Conservation (phyloP, 371 early-diverging fungal genomes). For the Actinomucor elegans region DNA sequence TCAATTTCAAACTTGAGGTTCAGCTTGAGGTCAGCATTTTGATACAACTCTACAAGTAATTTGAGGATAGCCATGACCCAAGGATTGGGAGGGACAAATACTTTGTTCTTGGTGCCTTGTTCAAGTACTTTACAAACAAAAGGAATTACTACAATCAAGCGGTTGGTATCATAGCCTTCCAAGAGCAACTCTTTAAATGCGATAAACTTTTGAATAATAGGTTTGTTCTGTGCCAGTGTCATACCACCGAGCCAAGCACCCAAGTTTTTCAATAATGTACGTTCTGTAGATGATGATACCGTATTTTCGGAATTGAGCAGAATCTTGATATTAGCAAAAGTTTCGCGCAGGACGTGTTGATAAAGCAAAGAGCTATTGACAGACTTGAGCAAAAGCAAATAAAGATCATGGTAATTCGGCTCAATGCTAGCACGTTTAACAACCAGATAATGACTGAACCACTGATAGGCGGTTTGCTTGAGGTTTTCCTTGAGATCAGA, state of each 20-base stretch:
- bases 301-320: slow-evolving; percentile 93
- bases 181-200: slow-evolving; percentile 91
- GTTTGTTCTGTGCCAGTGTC: slow-evolving; percentile 91
- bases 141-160: slow-evolving; percentile 94
- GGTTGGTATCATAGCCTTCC: slow-evolving; percentile 85
- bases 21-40: slow-evolving; percentile 88
- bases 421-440: slow-evolving; percentile 94
- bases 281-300: slow-evolving; percentile 84
- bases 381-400: slow-evolving; percentile 75
- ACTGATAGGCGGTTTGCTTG: slow-evolving; percentile 65
- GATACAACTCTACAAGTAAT: slow-evolving; percentile 90
- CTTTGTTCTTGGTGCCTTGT: slow-evolving; percentile 77
- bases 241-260: slow-evolving; percentile 97
- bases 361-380: slow-evolving; percentile 62
- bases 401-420: slow-evolving; percentile 92
- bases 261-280: slow-evolving; percentile 88
- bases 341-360: slow-evolving; percentile 84
- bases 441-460: slow-evolving; percentile 93
- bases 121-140: slow-evolving; percentile 97
- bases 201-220: slow-evolving; percentile 91
- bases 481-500: slow-evolving; percentile 77
- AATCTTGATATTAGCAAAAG: slow-evolving; percentile 81
- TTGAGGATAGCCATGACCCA: slow-evolving; percentile 96
- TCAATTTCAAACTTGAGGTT: slow-evolving; percentile 97
- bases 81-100: slow-evolving; percentile 96